Percentiles rank a stretch among this genome's conserved stretches.
phyloP scores from a whole-genome alignment of 2,329 filamentous ascomycete species.

The Nemania sp. region DNA sequence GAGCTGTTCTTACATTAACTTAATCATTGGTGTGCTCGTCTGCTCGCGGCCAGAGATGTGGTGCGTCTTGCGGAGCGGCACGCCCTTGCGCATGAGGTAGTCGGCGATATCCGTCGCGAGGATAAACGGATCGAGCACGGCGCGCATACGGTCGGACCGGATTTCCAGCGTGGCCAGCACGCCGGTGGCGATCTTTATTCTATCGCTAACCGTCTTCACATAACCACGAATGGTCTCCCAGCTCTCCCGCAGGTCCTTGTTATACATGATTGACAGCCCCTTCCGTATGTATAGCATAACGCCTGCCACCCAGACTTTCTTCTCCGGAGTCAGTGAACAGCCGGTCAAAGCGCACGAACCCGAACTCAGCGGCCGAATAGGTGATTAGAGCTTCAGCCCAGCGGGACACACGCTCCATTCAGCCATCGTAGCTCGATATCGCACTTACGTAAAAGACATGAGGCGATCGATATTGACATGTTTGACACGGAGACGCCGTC shows the following conservation, averaged over 20 bases:
- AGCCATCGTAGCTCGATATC: too few species aligned
- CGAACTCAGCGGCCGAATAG: slow-evolving; percentile 80
- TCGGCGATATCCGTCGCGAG: slow-evolving; percentile 79
- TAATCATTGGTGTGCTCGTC: slow-evolving; percentile 72
- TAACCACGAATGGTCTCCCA: slow-evolving; percentile 88
- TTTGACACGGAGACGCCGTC: background rate
- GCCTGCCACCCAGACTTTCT: slow-evolving; percentile 63
- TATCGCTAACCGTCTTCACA: slow-evolving; percentile 84
- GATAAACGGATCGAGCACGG: slow-evolving; percentile 85
- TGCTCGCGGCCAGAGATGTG: slow-evolving; percentile 75
- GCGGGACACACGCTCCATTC: slow-evolving; percentile 78
- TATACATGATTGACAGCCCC: too few species aligned
- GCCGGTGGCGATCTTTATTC: slow-evolving; percentile 81
- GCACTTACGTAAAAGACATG: too few species aligned
- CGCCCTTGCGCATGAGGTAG: slow-evolving; percentile 75
- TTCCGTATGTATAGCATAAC: too few species aligned
- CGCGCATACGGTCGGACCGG: slow-evolving; percentile 80
- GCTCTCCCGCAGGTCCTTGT: slow-evolving; percentile 75
- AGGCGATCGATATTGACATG: background rate
- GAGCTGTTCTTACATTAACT: slow-evolving; percentile 69
- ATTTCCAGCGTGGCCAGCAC: slow-evolving; percentile 75
- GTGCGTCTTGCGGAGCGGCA: slow-evolving; percentile 86
- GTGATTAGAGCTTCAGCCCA: slow-evolving; percentile 91
- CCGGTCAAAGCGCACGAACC: slow-evolving; percentile 73
- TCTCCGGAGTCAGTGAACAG: slow-evolving; percentile 51